Base-by-base conservation (phyloP, 176 grass and related monocot genomes). In the Poa annua region DNA sequence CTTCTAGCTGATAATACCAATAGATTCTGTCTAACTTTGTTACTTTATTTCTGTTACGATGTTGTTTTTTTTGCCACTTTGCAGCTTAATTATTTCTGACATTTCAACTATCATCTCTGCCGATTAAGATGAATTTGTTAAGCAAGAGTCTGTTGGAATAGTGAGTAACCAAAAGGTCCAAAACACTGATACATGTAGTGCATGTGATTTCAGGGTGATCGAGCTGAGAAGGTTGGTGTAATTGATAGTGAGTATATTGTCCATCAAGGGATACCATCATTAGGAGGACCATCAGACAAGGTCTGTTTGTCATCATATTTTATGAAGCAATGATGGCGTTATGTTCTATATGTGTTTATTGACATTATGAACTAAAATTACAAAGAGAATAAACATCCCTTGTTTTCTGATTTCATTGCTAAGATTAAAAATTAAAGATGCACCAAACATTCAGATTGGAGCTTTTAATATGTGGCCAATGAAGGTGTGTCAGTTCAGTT, bases 201-300 rank as follows among this genome's bases (percentile, higher is more conserved):
- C 55, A 66, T 80, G 50, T 71, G 55, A 80, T 93, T 95, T 90
- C 89, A 98, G 92, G 96, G 96, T 82, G 92, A 98, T 72, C 89
- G 91, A 83, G 94, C 92, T 47, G 94, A 95, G 87, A 98, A 98
- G 84, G 96, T 98, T 6, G 96, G 90, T 25, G 96, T 98, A 38
- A 95, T 98, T 88, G 96, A 98, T 41, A 95, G 84, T 62, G 96
- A 98, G 87, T 98, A 86, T 90, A 82, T 98, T 84, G 74, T 98
- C 70, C 90, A 98, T 90, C 88, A 93, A 89, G 96, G 96, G 41
- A 98, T 98, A 89, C 96, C 96, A 63, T 92, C 92, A n/a, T 88
- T 98, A 75, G 96, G 96, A 91, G 92, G 96, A 66, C 82, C 96
- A 60, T 95, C 90, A 82, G 56, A 81, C 85, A 93, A 89, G 90